These are phyloP conservation scores for Tanacetum coccineum DNA, from an alignment of 129 eudicot genomes.

Conservation along the genomic window DNA sequence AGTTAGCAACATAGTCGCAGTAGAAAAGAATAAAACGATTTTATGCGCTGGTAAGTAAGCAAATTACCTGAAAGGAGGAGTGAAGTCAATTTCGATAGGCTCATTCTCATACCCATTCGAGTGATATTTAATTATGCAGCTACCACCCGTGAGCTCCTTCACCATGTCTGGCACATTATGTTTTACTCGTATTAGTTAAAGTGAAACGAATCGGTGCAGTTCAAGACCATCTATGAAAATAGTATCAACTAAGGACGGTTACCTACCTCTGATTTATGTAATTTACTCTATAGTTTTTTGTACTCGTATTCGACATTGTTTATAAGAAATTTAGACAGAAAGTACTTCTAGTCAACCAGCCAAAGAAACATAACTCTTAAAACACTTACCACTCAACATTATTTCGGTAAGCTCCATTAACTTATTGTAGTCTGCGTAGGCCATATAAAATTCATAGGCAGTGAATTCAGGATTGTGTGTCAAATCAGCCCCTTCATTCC, in stretches of 20 bases:
- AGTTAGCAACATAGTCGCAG: neutral
- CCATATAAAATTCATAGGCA: conserved; percentile 90
- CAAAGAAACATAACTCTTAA: too few relatives aligned
- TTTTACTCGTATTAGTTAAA: too few relatives aligned
- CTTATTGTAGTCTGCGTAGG: conserved; percentile 87
- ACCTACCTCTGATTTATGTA: too few relatives aligned
- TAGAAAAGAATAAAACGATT: neutral
- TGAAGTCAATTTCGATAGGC: conserved; percentile 82
- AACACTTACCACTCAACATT: too few relatives aligned
- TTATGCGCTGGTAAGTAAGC: neutral
- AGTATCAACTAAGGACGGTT: too few relatives aligned
- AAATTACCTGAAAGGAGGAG: conserved; percentile 89
- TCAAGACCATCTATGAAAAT: too few relatives aligned
- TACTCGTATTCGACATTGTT: too few relatives aligned
- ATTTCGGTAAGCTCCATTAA: conserved; percentile 70
- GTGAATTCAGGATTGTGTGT: conserved; percentile 97
- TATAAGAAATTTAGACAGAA: too few relatives aligned
- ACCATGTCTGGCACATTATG: conserved; percentile 67
- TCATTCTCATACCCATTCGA: conserved; percentile 78
- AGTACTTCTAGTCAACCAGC: too few relatives aligned
- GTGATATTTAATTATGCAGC: conserved; percentile 74
- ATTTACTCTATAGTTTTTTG: too few relatives aligned
- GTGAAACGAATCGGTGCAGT: too few relatives aligned
- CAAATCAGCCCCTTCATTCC: conserved; percentile 88
- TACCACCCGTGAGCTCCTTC: conserved; percentile 75